These are phyloP conservation scores for Schwanniomyces sp. DNA, from an alignment of 805 yeast genomes.

Conservation along the genomic window DNA sequence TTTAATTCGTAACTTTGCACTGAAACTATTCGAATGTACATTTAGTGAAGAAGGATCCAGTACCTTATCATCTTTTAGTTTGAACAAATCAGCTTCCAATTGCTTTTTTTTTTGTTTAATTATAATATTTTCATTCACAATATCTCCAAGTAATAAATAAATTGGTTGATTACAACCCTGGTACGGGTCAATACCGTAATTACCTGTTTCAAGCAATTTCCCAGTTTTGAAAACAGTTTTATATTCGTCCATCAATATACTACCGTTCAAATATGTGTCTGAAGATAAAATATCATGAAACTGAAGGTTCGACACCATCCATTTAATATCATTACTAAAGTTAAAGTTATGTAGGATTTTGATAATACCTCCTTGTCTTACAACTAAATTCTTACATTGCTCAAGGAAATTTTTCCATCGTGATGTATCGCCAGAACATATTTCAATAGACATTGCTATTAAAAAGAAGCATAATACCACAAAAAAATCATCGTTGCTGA, in stretches of 20 bases:
- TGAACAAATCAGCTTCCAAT: neutral
- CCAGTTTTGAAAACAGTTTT: conserved; percentile 8
- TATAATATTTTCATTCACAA: conserved; percentile 1
- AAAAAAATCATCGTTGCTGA: conserved; percentile 12
- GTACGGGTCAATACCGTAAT: conserved; percentile 24
- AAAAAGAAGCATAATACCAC: conserved; percentile 14
- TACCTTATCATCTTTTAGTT: neutral
- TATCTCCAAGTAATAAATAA: conserved; percentile 16
- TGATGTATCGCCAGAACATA: conserved; percentile 19
- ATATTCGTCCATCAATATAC: conserved; percentile 13
- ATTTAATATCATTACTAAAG: conserved; percentile 19
- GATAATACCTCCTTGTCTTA: conserved; percentile 14
- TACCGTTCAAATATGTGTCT: conserved; percentile 12
- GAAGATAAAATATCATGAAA: conserved; percentile 20
- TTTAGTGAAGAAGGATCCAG: neutral
- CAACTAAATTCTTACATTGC: neutral
- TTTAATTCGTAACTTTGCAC: neutral
- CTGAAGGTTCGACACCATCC: conserved; percentile 2
- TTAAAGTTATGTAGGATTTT: conserved; percentile 11
- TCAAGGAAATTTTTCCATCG: conserved; percentile 14
- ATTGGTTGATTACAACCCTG: conserved; percentile 22
- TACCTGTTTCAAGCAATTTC: conserved; percentile 5
- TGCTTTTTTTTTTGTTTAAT: conserved; percentile 2
- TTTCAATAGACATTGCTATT: conserved; percentile 10
- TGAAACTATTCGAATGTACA: neutral